Evolutionary conservation across 352 stramenopile species (phyloP).

Genomic region (Pythium vanterpoolii): DNA sequence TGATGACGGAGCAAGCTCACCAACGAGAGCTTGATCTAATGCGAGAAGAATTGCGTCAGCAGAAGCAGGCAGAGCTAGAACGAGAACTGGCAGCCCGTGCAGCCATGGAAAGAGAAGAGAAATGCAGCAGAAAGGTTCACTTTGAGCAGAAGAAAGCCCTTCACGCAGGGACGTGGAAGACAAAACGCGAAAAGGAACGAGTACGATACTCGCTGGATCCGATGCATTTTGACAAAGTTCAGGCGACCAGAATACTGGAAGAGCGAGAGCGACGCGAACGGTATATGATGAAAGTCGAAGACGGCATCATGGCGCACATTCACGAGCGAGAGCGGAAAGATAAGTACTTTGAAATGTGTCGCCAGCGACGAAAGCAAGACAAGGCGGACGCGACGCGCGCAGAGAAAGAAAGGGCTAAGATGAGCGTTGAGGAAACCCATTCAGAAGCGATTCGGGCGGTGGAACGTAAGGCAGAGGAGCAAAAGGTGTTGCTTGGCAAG

Average conservation of each 20-base stretch:
- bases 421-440: conserved; percentile 45
- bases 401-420: conserved; percentile 29
- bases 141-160: conserved; percentile 38
- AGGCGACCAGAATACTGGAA: conserved; percentile 34
- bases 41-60: conserved; percentile 26
- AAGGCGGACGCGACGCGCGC: conserved; percentile 30
- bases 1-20: conserved; percentile 6
- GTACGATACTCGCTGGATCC: conserved; percentile 49
- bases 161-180: conserved; percentile 36
- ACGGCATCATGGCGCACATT: conserved; percentile 24
- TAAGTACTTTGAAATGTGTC: conserved; percentile 38
- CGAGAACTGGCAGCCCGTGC: conserved; percentile 31
- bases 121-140: conserved; percentile 29
- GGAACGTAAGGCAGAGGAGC: conserved; percentile 27
- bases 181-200: conserved; percentile 46
- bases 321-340: conserved; percentile 38
- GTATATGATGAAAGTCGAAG: conserved; percentile 41
- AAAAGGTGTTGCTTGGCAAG: conserved; percentile 29
- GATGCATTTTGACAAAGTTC: conserved; percentile 44
- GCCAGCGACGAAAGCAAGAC: conserved; percentile 30
- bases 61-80: conserved; percentile 38
- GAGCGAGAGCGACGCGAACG: conserved; percentile 54
- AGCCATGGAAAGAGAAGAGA: conserved; percentile 42
- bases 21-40: conserved; percentile 19
- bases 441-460: conserved; percentile 15